Conservation (phyloP, 179 eudicot species). For the Nepenthes alata region DNA sequence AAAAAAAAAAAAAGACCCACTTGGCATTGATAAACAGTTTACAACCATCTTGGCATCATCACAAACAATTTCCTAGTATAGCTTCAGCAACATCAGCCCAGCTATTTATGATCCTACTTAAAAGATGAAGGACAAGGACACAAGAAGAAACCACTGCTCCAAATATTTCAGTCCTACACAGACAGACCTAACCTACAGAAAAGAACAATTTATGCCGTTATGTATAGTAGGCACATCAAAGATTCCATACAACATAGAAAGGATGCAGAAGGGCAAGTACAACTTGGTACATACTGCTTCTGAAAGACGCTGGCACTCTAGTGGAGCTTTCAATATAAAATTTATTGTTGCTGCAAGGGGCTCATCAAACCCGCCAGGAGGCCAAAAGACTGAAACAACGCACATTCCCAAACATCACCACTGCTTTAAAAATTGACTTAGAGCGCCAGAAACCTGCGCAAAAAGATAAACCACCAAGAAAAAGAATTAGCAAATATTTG, state of each 20-base stretch:
- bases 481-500: constrained; percentile 52
- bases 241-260: background rate
- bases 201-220: background rate
- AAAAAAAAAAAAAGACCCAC: constrained; percentile 44
- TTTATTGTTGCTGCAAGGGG: constrained; percentile 76
- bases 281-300: constrained; percentile 57
- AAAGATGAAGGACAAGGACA: constrained; percentile 54
- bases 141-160: constrained; percentile 79
- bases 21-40: constrained; percentile 30
- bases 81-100: constrained; percentile 82
- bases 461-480: background rate
- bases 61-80: constrained; percentile 66
- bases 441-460: constrained; percentile 77
- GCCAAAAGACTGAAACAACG: constrained; percentile 65
- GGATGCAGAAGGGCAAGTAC: background rate
- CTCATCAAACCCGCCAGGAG: constrained; percentile 67
- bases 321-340: constrained; percentile 83
- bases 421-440: constrained; percentile 83
- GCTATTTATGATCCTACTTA: constrained; percentile 72
- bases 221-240: background rate
- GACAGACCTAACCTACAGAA: constrained; percentile 64
- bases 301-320: constrained; percentile 81
- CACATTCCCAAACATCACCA: constrained; percentile 79
- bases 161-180: constrained; percentile 72
- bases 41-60: constrained; percentile 34